A percentile compares a stretch with the other conserved stretches of the same genome.
phyloP scores from a whole-genome alignment of 148 eudicot genomes.

The Drosera capensis region DNA sequence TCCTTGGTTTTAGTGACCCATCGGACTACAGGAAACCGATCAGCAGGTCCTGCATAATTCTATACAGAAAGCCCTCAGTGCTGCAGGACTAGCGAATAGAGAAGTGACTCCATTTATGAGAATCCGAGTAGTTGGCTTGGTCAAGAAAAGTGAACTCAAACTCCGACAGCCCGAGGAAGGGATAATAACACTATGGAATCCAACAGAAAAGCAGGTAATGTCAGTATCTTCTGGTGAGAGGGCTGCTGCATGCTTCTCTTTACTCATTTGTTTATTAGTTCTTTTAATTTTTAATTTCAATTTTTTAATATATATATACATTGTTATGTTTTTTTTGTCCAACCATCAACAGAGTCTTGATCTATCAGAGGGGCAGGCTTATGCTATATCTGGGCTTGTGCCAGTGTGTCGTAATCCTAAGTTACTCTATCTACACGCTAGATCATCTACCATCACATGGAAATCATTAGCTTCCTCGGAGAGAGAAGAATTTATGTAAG shows the following conservation, averaged over 20 bases:
- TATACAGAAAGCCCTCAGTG: conserved; percentile 63
- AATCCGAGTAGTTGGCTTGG: conserved; percentile 65
- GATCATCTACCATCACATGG: conserved; percentile 64
- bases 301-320: conserved; percentile 1
- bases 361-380: conserved; percentile 73
- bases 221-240: neutral
- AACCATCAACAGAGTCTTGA: conserved; percentile 32
- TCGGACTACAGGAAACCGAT: conserved; percentile 41
- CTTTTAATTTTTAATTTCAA: neutral
- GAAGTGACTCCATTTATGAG: conserved; percentile 84
- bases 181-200: conserved; percentile 86
- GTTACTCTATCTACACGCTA: conserved; percentile 66
- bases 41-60: conserved; percentile 48
- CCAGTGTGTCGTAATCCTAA: conserved; percentile 44
- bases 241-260: neutral
- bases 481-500: conserved; percentile 46
- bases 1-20: conserved; percentile 1
- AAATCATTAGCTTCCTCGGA: conserved; percentile 34
- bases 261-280: neutral
- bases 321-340: neutral
- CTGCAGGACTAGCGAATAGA: conserved; percentile 56
- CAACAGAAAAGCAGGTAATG: conserved; percentile 65
- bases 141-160: conserved; percentile 10
- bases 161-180: conserved; percentile 29
- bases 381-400: conserved; percentile 50